These are phyloP conservation scores for Luvunga scandens DNA, from an alignment of 345 rosid species.

Conservation along the genomic window DNA sequence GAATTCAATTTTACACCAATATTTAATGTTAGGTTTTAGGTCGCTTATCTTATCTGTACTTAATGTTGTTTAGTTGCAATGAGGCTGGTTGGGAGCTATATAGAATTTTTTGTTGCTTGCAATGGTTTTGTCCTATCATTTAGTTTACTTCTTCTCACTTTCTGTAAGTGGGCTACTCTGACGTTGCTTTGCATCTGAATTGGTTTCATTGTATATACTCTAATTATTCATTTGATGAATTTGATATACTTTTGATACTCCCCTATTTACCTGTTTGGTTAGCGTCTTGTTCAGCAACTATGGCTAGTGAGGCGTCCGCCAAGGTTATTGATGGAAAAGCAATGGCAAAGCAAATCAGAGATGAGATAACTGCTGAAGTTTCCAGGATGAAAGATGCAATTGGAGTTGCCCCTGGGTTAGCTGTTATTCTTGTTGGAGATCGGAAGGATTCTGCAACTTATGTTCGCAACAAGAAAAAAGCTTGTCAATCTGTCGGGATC, in stretches of 20 bases:
- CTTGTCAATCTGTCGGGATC: conserved; percentile 78
- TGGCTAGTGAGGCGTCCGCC: conserved; percentile 38
- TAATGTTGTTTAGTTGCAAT: not conserved
- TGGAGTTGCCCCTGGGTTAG: conserved; percentile 77
- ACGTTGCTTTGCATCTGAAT: not conserved
- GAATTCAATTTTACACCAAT: no score
- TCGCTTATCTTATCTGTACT: not conserved
- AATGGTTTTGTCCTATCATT: not conserved
- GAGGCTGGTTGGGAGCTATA: not conserved
- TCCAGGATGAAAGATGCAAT: conserved; percentile 69
- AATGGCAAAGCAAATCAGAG: conserved; percentile 64
- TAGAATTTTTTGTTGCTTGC: not conserved
- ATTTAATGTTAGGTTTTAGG: no score
- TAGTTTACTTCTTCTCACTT: not conserved
- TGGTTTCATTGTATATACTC: not conserved
- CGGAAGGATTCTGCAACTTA: conserved; percentile 83
- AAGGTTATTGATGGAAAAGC: conserved; percentile 76
- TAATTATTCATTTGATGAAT: not conserved
- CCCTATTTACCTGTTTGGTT: not conserved
- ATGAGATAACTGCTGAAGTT: conserved; percentile 65
- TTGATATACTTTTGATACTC: not conserved
- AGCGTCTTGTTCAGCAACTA: conserved; percentile 25
- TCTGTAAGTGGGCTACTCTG: not conserved
- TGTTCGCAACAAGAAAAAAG: conserved; percentile 83
- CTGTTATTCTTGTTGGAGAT: conserved; percentile 80